These are phyloP conservation scores for Sclerotinia borealis DNA, from an alignment of 2,329 filamentous ascomycete species.

Conservation along the genomic window DNA sequence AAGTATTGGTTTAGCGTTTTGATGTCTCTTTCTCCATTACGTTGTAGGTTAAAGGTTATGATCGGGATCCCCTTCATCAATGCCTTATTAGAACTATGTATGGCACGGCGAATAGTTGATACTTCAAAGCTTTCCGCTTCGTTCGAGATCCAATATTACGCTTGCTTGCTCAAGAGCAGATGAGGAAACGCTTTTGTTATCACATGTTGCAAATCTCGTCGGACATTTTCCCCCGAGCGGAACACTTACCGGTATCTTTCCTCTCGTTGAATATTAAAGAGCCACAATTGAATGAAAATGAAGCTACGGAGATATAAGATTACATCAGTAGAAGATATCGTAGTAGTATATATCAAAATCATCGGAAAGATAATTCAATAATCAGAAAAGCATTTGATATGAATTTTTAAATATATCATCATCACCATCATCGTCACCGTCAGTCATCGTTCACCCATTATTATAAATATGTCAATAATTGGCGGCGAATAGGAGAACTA, in stretches of 20 bases:
- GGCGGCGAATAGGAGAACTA: no score
- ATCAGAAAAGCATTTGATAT: neutral
- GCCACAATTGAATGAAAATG: no score
- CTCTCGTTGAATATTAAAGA: neutral
- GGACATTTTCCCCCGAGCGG: neutral
- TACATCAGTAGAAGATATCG: neutral
- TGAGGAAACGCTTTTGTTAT: neutral
- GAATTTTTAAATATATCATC: neutral
- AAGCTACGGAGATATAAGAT: slow-evolving; percentile 2
- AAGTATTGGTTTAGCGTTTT: no score
- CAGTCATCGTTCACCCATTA: no score
- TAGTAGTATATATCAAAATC: neutral
- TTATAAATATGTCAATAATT: no score
- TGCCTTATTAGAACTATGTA: neutral
- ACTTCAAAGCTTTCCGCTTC: no score
- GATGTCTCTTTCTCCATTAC: neutral
- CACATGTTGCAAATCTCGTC: neutral
- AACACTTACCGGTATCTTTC: neutral
- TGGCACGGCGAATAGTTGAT: no score
- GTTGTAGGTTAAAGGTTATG: no score
- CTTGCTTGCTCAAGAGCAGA: neutral
- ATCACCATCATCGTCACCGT: neutral
- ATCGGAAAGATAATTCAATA: neutral
- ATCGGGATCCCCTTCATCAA: neutral
- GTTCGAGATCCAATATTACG: no score